These are phyloP conservation scores for Blastobotrys raffinosifermentans DNA, from an alignment of 1,139 yeast genomes.

Conservation along the genomic window DNA sequence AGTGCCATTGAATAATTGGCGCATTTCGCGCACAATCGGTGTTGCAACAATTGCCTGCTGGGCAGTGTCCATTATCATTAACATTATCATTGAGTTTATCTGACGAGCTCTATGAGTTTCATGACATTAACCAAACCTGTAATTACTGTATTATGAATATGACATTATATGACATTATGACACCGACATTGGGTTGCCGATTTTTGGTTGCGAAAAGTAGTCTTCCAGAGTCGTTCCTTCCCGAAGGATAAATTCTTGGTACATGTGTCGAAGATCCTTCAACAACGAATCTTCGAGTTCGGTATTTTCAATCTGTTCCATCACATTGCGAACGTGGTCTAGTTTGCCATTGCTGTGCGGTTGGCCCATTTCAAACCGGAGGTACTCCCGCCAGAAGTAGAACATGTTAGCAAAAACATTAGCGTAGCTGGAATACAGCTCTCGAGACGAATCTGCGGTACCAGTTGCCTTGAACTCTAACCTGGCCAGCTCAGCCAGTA, in stretches of 20 bases:
- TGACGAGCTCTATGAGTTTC: too few species aligned
- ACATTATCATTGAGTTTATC: conserved; percentile 25
- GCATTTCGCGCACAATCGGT: conserved; percentile 55
- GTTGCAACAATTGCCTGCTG: conserved; percentile 48
- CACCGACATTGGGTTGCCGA: conserved; percentile 1
- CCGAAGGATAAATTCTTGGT: conserved; percentile 28
- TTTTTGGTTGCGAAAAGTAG: not conserved
- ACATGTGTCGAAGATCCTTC: conserved; percentile 30
- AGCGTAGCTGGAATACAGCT: conserved; percentile 19
- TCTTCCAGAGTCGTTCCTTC: too few species aligned
- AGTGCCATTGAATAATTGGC: conserved; percentile 64
- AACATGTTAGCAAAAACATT: conserved; percentile 22
- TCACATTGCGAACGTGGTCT: conserved; percentile 3
- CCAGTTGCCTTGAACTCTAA: conserved; percentile 16
- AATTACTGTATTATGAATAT: conserved; percentile 3
- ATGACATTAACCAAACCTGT: too few species aligned
- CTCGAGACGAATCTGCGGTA: conserved; percentile 21
- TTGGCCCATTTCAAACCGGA: conserved; percentile 28
- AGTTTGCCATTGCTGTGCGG: conserved; percentile 12
- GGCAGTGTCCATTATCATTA: conserved; percentile 38
- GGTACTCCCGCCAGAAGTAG: conserved; percentile 31
- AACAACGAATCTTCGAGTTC: conserved; percentile 23
- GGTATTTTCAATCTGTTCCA: conserved; percentile 7
- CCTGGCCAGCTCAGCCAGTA: conserved; percentile 11
- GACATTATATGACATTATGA: not conserved